Conservation (phyloP, 169 alveolate genomes). For the Plasmodium vivax region DNA sequence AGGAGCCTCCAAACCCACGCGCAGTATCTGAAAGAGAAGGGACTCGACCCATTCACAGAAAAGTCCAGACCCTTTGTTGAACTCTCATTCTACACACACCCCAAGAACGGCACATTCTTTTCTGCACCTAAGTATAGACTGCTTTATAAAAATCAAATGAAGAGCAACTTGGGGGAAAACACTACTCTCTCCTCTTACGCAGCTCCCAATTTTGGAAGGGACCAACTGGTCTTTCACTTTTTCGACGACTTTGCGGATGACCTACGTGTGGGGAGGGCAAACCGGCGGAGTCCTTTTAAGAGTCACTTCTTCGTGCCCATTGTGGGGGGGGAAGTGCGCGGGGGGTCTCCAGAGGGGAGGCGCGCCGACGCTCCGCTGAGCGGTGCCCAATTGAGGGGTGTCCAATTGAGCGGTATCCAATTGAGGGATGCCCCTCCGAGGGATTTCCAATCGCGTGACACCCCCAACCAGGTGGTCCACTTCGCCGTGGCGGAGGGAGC, state of each 20-base stretch:
- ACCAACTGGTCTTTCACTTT: constrained; percentile 2
- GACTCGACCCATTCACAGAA: not conserved
- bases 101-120: constrained; percentile 29
- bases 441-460: too few species aligned
- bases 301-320: not conserved
- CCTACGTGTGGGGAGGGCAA: not conserved
- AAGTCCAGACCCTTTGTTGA: constrained; percentile 22
- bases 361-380: not conserved
- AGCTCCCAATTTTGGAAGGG: constrained; percentile 45
- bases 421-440: too few species aligned
- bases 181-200: constrained; percentile 18
- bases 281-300: not conserved
- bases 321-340: not conserved
- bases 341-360: not conserved
- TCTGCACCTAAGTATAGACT: constrained; percentile 4
- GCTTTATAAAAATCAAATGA: constrained; percentile 9
- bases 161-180: constrained; percentile 8
- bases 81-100: constrained; percentile 49
- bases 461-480: constrained; percentile 9
- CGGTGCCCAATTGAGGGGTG: not conserved
- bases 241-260: constrained; percentile 23
- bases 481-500: constrained; percentile 80
- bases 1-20: constrained; percentile 5
- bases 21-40: not conserved
- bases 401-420: not conserved